Evolutionary conservation across 495 filamentous ascomycete species (phyloP).

Genomic region (Penicillium psychrofluorescens): DNA sequence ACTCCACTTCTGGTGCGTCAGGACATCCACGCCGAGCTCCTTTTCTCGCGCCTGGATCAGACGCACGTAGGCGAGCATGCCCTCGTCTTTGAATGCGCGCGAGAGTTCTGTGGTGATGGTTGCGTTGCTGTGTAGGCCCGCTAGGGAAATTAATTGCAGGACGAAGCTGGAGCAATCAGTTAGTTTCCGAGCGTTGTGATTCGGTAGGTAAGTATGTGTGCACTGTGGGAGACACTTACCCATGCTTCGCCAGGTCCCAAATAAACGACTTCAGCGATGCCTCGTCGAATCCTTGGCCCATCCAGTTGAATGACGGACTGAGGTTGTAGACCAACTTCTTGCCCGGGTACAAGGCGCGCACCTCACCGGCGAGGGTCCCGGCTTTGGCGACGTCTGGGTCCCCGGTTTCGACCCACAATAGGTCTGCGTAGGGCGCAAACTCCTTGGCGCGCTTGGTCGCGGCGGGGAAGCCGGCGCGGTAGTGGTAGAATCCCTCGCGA

Average conservation of each 20-base stretch:
- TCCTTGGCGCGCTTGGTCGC: constrained; percentile 89
- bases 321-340: constrained; percentile 97
- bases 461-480: constrained; percentile 75
- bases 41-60: constrained; percentile 84
- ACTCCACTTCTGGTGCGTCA: constrained; percentile 98
- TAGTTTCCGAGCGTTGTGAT: neutral
- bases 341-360: constrained; percentile 55
- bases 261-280: constrained; percentile 77
- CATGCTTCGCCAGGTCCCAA: constrained; percentile 91
- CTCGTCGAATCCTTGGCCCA: constrained; percentile 83
- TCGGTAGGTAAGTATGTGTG: no score
- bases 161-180: constrained; percentile 55
- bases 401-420: constrained; percentile 95
- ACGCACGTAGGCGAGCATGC: constrained; percentile 94
- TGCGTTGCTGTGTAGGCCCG: constrained; percentile 83
- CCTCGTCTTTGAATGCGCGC: constrained; percentile 73
- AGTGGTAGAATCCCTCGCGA: constrained; percentile 94
- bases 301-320: constrained; percentile 96
- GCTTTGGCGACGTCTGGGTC: constrained; percentile 76
- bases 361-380: constrained; percentile 63
- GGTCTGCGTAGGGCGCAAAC: constrained; percentile 87
- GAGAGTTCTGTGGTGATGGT: constrained; percentile 82
- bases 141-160: constrained; percentile 85
- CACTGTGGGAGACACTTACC: constrained; percentile 27
- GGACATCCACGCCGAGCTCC: constrained; percentile 84